Conservation (phyloP, 106 monocot species). For the Allium cepa region DNA sequence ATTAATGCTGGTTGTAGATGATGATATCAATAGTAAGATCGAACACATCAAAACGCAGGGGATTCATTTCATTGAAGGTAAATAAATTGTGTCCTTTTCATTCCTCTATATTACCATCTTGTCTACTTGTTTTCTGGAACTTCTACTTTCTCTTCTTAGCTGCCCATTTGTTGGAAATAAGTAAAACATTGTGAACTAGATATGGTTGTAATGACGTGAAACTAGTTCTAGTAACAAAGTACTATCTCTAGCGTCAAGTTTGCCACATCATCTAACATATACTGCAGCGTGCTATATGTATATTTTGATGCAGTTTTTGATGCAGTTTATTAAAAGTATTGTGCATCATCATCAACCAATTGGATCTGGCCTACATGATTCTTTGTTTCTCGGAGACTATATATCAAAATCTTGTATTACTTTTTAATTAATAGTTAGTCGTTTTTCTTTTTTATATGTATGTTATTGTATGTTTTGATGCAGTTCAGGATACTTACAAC, state of each 20-base stretch:
- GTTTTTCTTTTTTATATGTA: too few species aligned
- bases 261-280: not conserved
- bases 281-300: not conserved
- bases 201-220: not conserved
- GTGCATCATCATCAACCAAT: slow-evolving; percentile 16
- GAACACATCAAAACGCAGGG: slow-evolving; percentile 7
- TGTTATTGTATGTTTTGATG: too few species aligned
- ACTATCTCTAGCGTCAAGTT: not conserved
- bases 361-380: slow-evolving; percentile 24
- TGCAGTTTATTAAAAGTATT: slow-evolving; percentile 21
- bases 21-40: slow-evolving; percentile 46
- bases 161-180: not conserved
- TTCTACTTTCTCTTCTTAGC: not conserved
- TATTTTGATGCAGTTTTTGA: slow-evolving; percentile 14
- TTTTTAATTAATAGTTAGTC: too few species aligned
- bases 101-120: not conserved
- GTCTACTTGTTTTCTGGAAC: not conserved
- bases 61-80: slow-evolving; percentile 38
- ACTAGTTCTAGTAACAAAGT: not conserved
- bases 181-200: not conserved
- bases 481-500: too few species aligned
- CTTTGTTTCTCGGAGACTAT: slow-evolving; percentile 44
- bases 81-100: not conserved
- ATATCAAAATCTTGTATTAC: slow-evolving; percentile 24
- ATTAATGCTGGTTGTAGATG: slow-evolving; percentile 31